Evolutionary conservation across 495 filamentous ascomycete species (phyloP), one percentile per base, ranked within the genome.

Genomic region (Thozetella sp.): DNA sequence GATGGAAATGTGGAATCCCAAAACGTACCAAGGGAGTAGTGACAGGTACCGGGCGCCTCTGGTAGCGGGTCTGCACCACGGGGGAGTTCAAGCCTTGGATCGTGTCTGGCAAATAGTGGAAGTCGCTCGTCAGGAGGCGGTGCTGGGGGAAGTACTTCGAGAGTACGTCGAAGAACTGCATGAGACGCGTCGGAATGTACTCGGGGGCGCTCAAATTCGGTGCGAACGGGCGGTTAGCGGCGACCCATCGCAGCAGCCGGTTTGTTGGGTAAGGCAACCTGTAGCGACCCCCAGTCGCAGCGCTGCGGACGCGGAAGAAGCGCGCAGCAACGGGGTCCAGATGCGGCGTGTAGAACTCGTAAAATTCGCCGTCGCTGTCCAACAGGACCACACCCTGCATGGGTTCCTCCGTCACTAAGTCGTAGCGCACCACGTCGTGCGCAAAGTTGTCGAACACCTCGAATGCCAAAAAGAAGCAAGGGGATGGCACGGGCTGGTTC

Each of bases 361-460:
- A 91, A 72, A 98, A 97, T 59, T 98, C 93, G 66, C 94, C 93
- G n/a, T 83, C 67, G 11, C 75, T 76, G 67, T 96, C 92, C 73
- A 98, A 92, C 22, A 98, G 76, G 12, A 97, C 95, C 40, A 83
- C 85, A 43, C 91, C 92, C 75, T 99, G 95, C 51, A 95, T 81
- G 0, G 93, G 88, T 51, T 86, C 68, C 66, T 90, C 87, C 19
- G 92, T 96, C 30, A 73, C 66, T 4, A 83, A 75, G 72, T 97
- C 87, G 80, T 97, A 97, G 63, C 95, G 92, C 65, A 99, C 84
- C 43, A 87, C 81, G 77, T 99, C 95, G 77, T 99, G 95, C 22
- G 91, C 87, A 74, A 99, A 98, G 75, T 99, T 99, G 76, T 99
- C 95, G 67, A 97, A 93, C 57, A 99, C 95, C 70, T 99, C 95